A percentile compares a stretch with the other conserved stretches of the same genome.
Evolutionary conservation across 2,329 filamentous ascomycete species (phyloP).

Genomic region (Grosmannia clavigera): DNA sequence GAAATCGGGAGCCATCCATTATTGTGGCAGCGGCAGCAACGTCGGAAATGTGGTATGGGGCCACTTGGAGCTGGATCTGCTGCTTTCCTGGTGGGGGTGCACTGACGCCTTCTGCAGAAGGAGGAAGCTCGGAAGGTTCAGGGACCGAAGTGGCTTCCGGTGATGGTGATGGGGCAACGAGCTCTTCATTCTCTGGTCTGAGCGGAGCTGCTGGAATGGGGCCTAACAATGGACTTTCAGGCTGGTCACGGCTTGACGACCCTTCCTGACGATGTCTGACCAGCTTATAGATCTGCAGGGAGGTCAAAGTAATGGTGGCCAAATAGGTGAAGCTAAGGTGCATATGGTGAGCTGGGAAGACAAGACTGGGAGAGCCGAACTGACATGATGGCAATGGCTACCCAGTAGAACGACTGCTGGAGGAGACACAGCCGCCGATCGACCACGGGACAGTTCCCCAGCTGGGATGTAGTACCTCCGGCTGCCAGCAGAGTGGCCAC

Average conservation of each 20-base stretch:
- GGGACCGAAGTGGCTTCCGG: background rate
- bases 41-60: background rate
- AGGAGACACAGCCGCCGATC: background rate
- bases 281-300: background rate
- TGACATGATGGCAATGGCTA: background rate
- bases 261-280: background rate
- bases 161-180: background rate
- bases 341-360: background rate
- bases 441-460: background rate
- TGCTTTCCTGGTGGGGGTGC: background rate
- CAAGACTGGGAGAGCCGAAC: background rate
- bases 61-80: background rate
- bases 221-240: background rate
- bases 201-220: background rate
- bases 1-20: background rate
- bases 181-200: background rate
- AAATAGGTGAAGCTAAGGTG: slow-evolving; percentile 1
- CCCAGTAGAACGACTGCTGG: background rate
- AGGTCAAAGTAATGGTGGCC: background rate
- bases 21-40: background rate
- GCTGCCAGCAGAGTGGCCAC: background rate
- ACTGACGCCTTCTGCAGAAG: background rate
- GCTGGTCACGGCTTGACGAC: background rate
- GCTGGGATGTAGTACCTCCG: background rate
- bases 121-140: background rate